Evolutionary conservation across 2,329 filamentous ascomycete species (phyloP), one percentile per base, ranked within the genome.

Genomic region (Clarireedia monteithiana): DNA sequence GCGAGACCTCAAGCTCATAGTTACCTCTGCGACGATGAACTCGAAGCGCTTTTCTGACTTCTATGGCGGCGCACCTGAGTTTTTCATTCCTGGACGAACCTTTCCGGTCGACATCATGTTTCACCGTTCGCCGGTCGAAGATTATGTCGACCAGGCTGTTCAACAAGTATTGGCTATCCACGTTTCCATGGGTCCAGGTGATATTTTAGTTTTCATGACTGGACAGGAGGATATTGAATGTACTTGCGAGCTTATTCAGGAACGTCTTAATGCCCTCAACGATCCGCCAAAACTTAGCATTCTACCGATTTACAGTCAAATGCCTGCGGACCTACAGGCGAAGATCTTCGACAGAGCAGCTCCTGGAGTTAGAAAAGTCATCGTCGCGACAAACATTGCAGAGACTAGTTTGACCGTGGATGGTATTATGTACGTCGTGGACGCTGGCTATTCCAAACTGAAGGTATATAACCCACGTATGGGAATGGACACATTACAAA

Each of bases 391-490:
- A 34, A 99, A 99, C 67, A 99, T 99, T 71, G 94, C 30, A 12
- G 30, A 34, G 30, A 34, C 30, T 34, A 34, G 30, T 34, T 34
- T 34, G 74, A 99, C 94, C 0, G 94, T 99, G 5, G 94, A 99
- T 68, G 94, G 94, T 62, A 99, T 99, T 72, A 97, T 97, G 86
- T 99, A 96, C 66, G 94, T 99, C 23, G 94, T 99, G 4, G 94
- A 99, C 70, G 85, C 89, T 1, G 94, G 94, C 0, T 99, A 92
- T 71, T 95, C 91, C 2, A 99, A 99, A 71, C 82, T 97, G 68
- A 99, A 99, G 70, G 94, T 99, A 4, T 99, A 97, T 73, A 99
- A 99, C 66, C 91, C 94, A 5, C 88, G 91, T 53, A 97, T 99
- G 90, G 94, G 94, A 56, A 99, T 99, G 94, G 94, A 99, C 67